Base-by-base conservation (phyloP, 2,329 filamentous ascomycete genomes). In the Fusarium dlaminii region DNA sequence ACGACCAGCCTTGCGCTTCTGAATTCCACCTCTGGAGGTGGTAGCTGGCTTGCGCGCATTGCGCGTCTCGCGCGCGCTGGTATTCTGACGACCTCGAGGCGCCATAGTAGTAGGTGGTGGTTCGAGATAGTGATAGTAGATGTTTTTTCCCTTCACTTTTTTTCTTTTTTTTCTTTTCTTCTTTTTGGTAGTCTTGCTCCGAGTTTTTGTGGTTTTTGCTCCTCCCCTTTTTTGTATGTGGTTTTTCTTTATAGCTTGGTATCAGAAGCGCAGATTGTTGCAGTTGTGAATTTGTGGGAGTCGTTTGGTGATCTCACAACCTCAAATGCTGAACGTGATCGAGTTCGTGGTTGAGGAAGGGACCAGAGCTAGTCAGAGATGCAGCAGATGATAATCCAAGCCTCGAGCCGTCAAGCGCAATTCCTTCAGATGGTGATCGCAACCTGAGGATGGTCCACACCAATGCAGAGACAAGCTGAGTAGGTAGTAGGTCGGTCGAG, bases 11-110 rank as follows among this genome's bases (percentile, higher is more conserved):
- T 78, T 86, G 54, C 86, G 86, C 79, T 90, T 90, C 27, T 83
- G 81, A 61, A 90, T 86, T 36, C 88, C 88, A 40, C 85, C 85
- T 74, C 86, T 83, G 37, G 76, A 73, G n/a, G 80, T 76, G 51
- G 75, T 80, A 63, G 74, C 82, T 18, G 82, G 65, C 65, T 79
- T 78, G 54, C 74, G 60, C 14, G 78, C 71, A 64, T 76, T 80
- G 62, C 81, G 80, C 48, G 79, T 75, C 49, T 81, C 81, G 37
- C 83, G 81, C 37, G 77, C 77, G 52, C 78, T 64, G 61, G 77
- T 76, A 45, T 54, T 64, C 42, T 77, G 76, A 68, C 80, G 75
- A 63, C 81, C 82, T 66, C 81, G 79, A 36, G 82, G 82, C 63
- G 82, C 81, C 82, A 83, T 83, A 45, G 57, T 69, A 46, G 48